Conservation (phyloP, 257 asterid species). For the Verbena officinalis region DNA sequence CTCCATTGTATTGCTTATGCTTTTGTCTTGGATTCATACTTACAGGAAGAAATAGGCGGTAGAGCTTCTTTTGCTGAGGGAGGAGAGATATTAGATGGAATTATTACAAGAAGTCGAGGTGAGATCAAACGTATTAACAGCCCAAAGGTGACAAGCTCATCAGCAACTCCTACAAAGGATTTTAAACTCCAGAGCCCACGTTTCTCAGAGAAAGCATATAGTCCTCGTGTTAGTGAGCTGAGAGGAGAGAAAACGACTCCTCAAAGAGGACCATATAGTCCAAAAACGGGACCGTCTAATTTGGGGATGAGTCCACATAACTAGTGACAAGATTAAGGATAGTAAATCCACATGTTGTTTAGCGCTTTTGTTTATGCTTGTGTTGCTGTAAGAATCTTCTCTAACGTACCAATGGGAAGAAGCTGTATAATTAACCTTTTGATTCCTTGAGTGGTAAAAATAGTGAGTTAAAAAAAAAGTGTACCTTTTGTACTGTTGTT, state of each 20-base stretch:
- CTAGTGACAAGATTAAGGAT: constrained; percentile 3
- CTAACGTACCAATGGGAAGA: constrained; percentile 9
- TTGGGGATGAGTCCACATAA: constrained; percentile 58
- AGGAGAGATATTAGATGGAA: constrained; percentile 77
- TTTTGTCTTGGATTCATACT: not conserved
- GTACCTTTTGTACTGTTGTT: not conserved
- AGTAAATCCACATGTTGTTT: constrained; percentile 9
- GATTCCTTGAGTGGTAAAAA: constrained; percentile 9
- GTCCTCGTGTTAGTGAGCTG: constrained; percentile 64
- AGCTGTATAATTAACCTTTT: constrained; percentile 37
- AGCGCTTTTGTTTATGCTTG: constrained; percentile 21
- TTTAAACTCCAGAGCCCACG: constrained; percentile 66
- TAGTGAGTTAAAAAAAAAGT: constrained; percentile 17
- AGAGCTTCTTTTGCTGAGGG: constrained; percentile 57
- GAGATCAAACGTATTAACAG: constrained; percentile 69
- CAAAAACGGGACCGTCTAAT: constrained; percentile 50
- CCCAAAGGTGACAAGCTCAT: constrained; percentile 61
- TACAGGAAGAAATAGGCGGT: constrained; percentile 66
- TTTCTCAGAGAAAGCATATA: constrained; percentile 49
- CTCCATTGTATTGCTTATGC: constrained; percentile 10
- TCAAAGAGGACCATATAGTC: constrained; percentile 50
- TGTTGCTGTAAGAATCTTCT: constrained; percentile 31
- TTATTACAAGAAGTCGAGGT: constrained; percentile 85
- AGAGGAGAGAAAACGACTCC: constrained; percentile 46
- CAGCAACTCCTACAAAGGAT: constrained; percentile 66